Evolutionary conservation across 768 basidiomycete genomes (phyloP).

Genomic region (Sistotremastrum niveocremeum): DNA sequence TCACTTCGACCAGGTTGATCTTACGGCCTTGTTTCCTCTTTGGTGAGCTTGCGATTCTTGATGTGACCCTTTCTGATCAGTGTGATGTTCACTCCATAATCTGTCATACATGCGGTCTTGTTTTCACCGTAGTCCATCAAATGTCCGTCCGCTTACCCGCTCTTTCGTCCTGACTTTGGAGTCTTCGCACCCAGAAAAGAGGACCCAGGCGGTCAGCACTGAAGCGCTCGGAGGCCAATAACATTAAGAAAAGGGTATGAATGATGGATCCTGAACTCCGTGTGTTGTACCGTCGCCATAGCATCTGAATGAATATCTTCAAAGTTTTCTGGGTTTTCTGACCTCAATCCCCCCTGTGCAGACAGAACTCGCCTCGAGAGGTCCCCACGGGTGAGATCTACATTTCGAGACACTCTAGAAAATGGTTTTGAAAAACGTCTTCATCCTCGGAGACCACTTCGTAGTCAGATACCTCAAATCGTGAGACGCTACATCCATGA

Average conservation of each 20-base stretch:
- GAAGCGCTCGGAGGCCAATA: no score
- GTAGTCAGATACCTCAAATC: no score
- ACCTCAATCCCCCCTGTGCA: no score
- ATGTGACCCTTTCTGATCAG: conserved; percentile 13
- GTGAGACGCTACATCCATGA: no score
- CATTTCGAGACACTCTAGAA: not conserved
- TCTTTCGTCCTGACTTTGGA: no score
- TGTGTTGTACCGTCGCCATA: no score
- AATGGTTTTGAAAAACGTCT: no score
- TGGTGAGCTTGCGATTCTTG: conserved; percentile 4
- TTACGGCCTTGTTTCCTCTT: conserved; percentile 14
- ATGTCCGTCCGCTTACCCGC: conserved; percentile 9
- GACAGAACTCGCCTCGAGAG: not conserved
- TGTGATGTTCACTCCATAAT: conserved; percentile 24
- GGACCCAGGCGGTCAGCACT: conserved; percentile 19
- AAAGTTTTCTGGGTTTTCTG: no score
- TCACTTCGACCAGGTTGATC: conserved; percentile 21
- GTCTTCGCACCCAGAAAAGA: conserved; percentile 22
- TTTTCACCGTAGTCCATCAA: conserved; percentile 2
- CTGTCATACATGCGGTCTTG: conserved; percentile 9
- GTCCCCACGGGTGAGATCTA: not conserved
- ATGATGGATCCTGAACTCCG: no score
- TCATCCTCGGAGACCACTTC: no score
- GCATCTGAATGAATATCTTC: no score
- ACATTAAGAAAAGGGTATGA: no score